Evolutionary conservation across 352 stramenopile genomes (phyloP), one percentile per base, ranked within the genome.

Genomic region (Nothophytophthora sp.): DNA sequence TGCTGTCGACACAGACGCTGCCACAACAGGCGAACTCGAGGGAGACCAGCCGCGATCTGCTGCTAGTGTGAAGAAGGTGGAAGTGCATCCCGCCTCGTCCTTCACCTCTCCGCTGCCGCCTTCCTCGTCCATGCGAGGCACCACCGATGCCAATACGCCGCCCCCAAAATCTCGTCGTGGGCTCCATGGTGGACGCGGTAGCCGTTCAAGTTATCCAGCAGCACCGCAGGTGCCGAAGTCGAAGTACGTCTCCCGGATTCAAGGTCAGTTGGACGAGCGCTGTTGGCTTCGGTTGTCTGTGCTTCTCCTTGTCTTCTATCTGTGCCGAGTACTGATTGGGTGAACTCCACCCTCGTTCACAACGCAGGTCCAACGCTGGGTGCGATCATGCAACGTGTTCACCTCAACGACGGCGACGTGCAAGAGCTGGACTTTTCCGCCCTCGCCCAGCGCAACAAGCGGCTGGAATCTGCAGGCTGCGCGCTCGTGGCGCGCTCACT

Each of bases 351-450:
- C 23, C 50, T 2, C 30, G 29, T 13, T 15, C 9, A 5, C 29
- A 16, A 3, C 9, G 29, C 56, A 73, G 81, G 74, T 36, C 72
- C 76, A 35, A 92, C 78, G 15, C 64, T 92, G 0, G 76, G 54
- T 1, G 66, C 47, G 1, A 69, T 87, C 32, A 62, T 92, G 41
- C 63, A 83, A 23, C 60, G 60, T 10, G 75, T 92, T 25, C 63
- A 71, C 7, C 40, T 70, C 22, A 90, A 92, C 55, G 67, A 89
- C 60, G 73, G 75, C 23, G 63, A 86, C 44, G 65, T 88, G 16
- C 63, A 63, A 13, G 78, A 90, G 42, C 67, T 92, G 19, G 78
- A 92, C 34, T 90, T 92, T 29, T 88, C 81, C 7, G 68, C 73
- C 37, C 51, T 89, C 7, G 62, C 77, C 7, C 58, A 71, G 38